Percentiles rank a stretch among this genome's conserved stretches.
phyloP scores from a whole-genome alignment of 2,329 filamentous ascomycete species.

The Xylaria sp. region DNA sequence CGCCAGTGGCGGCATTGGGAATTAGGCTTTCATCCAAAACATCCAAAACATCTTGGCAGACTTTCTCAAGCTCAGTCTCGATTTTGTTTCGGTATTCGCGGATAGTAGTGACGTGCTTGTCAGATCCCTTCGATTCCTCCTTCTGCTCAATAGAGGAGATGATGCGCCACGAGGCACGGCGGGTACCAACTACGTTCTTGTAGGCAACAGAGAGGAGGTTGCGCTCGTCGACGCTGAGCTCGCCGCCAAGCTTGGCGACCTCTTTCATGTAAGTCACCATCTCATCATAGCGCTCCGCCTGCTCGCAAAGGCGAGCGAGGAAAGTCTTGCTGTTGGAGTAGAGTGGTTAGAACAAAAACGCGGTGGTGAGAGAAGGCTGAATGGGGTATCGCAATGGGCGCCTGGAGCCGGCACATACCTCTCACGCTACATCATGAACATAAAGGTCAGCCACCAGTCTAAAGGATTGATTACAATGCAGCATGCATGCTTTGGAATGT shows the following conservation, averaged over 20 bases:
- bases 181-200: slow-evolving; percentile 99
- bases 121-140: slow-evolving; percentile 98
- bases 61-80: slow-evolving; percentile 94
- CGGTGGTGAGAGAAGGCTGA: slow-evolving; percentile 24
- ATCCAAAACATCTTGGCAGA: slow-evolving; percentile 97
- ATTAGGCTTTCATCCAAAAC: slow-evolving; percentile 94
- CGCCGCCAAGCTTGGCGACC: slow-evolving; percentile 87
- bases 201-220: slow-evolving; percentile 99
- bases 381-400: slow-evolving; percentile 30
- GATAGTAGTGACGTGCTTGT: slow-evolving; percentile 94
- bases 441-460: slow-evolving; percentile 43
- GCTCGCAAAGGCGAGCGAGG: slow-evolving; percentile 99
- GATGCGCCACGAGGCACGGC: slow-evolving; percentile 98
- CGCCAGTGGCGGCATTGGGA: slow-evolving; percentile 93
- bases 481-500: neutral
- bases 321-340: slow-evolving; percentile 87
- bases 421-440: slow-evolving; percentile 67
- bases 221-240: slow-evolving; percentile 94
- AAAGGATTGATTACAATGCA: slow-evolving; percentile 40
- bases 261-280: slow-evolving; percentile 99
- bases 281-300: slow-evolving; percentile 99
- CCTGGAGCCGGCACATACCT: slow-evolving; percentile 62
- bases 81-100: slow-evolving; percentile 99
- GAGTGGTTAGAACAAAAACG: slow-evolving; percentile 36
- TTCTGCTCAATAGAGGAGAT: slow-evolving; percentile 99